Percentiles rank a stretch among this genome's conserved stretches.
phyloP scores from a whole-genome alignment of 2,329 filamentous ascomycete genomes.

The Colletotrichum musae region DNA sequence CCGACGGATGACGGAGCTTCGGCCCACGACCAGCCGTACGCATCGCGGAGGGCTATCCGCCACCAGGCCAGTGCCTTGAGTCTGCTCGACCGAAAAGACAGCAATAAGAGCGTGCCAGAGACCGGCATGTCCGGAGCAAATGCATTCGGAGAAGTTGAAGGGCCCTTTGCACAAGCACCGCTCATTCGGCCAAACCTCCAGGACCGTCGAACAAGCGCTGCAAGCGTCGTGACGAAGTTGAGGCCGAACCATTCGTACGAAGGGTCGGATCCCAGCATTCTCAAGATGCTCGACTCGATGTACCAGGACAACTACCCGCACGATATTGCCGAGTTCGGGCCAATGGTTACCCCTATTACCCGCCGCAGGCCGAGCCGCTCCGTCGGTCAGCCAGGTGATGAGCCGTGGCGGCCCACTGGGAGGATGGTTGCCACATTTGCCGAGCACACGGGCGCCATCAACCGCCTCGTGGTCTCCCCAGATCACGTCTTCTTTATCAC shows the following conservation, averaged over 20 bases:
- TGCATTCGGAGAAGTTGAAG: conserved; percentile 73
- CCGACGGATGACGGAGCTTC: conserved; percentile 53
- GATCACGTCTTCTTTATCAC: conserved; percentile 97
- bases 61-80: conserved; percentile 73
- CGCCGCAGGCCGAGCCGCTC: conserved; percentile 65
- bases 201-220: conserved; percentile 44
- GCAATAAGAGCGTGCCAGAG: conserved; percentile 70
- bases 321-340: conserved; percentile 81
- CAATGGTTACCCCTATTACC: conserved; percentile 80
- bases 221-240: conserved; percentile 42
- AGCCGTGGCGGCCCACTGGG: conserved; percentile 87
- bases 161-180: conserved; percentile 62
- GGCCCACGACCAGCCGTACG: conserved; percentile 58
- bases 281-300: conserved; percentile 85
- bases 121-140: conserved; percentile 72
- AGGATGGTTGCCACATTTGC: conserved; percentile 89
- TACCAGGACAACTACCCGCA: conserved; percentile 81
- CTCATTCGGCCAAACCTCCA: conserved; percentile 51
- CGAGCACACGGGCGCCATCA: conserved; percentile 88
- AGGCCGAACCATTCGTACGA: conserved; percentile 81
- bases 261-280: conserved; percentile 80
- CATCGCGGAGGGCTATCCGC: conserved; percentile 63
- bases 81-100: conserved; percentile 72
- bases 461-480: conserved; percentile 84
- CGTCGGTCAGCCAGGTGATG: conserved; percentile 66